phyloP scores from a whole-genome alignment of 1,284 basidiomycete species.

The Wallemia ichthyophaga region DNA sequence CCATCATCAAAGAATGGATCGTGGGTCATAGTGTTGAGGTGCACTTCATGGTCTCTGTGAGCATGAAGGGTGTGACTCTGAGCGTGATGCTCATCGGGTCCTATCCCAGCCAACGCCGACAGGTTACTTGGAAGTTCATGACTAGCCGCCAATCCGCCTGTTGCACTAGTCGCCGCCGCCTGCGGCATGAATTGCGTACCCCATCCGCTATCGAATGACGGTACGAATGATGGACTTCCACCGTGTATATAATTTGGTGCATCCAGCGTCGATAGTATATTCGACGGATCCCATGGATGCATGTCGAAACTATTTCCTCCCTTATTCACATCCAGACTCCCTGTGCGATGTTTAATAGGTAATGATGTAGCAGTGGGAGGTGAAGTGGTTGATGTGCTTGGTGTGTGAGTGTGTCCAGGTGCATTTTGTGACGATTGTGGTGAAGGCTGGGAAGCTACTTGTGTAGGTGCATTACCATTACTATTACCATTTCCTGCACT shows the following conservation, averaged over 20 bases:
- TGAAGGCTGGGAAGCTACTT: not conserved
- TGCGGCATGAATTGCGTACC: not conserved
- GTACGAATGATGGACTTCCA: not conserved
- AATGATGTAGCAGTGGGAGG: not conserved
- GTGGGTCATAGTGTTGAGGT: not conserved
- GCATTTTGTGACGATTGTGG: slow-evolving; percentile 20
- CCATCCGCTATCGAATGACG: not conserved
- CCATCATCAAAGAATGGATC: not conserved
- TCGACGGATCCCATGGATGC: not conserved
- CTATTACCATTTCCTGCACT: too few relatives aligned
- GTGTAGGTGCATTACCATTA: too few relatives aligned
- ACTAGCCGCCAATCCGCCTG: not conserved
- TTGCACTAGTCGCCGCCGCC: not conserved
- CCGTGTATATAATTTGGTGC: not conserved
- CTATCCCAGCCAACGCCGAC: not conserved
- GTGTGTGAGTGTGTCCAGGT: slow-evolving; percentile 38
- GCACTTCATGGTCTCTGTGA: not conserved
- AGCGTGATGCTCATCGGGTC: not conserved
- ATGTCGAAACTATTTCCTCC: not conserved
- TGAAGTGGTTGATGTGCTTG: slow-evolving; percentile 20
- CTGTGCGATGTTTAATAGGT: not conserved
- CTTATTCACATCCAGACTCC: not conserved
- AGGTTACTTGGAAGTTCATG: not conserved
- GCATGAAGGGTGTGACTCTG: too few relatives aligned
- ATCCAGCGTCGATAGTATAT: not conserved